Base-by-base conservation (phyloP, 768 basidiomycete genomes). In the Podaxis mareebaensis region DNA sequence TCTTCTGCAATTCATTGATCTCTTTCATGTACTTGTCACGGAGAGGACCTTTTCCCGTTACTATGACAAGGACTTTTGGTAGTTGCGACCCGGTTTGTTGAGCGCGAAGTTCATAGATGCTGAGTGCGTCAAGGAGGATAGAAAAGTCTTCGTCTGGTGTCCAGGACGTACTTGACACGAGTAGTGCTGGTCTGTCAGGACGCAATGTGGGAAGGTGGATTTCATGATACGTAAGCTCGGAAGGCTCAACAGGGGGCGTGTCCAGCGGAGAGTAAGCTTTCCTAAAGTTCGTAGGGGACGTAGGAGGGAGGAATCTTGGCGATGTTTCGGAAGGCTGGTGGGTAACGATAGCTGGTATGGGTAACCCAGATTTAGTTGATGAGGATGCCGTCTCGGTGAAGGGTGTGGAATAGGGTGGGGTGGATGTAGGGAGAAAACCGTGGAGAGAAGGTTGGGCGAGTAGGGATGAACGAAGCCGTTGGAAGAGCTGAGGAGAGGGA, bases 101-200 rank as follows among this genome's bases (percentile, higher is more conserved):
- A 17, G 87, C 90, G 24, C 79, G 84, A 13, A 71, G 62, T 67
- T 99, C 89, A 72, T 97, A 99, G 15, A 76, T 46, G 13, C 76
- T 72, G 42, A 99, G 78, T 2, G 95, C 94, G 20, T 85, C 81
- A 22, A 98, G 74, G 17, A 99, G 85, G 57, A 97, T 84, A 8
- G 83, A 77, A 67, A 99, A 98, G 73, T 99, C 95, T 73, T 99
- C 97, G 69, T 99, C 97, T 5, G 93, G 86, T 0, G 97, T 99
- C 96, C 96, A 99, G 15, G 92, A 95, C 1, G 97, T 99, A 67
- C 93, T 93, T 24, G 92, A 94, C 28, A 99, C 88, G 17, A 98
- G 67, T 1, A 99, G 77, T 0, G 94, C 95, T 3, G 95, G 93
- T 61, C 96, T 81, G 66, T 94, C 92, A 1, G 76, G 68, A 38